These are phyloP conservation scores for Gloeophyllum trabeum DNA, from an alignment of 768 basidiomycete species.

Conservation along the genomic window DNA sequence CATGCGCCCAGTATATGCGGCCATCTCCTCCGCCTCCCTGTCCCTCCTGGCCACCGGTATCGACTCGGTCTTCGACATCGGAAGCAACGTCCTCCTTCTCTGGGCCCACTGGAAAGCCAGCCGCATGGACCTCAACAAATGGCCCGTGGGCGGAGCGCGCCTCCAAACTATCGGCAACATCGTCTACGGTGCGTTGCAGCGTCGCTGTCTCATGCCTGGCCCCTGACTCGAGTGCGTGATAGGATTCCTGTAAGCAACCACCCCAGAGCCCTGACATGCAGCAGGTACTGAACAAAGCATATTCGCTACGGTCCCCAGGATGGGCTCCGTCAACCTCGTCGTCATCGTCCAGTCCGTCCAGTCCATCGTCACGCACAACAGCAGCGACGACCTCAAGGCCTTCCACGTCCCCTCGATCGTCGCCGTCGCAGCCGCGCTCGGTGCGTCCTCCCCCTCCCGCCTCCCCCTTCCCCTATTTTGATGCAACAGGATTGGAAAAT, in stretches of 20 bases:
- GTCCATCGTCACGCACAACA: constrained; percentile 47
- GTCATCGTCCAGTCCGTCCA: constrained; percentile 82
- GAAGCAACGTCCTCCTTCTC: constrained; percentile 74
- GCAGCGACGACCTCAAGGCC: constrained; percentile 37
- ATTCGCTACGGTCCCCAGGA: constrained; percentile 30
- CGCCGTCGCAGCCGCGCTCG: constrained; percentile 74
- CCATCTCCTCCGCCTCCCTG: constrained; percentile 71
- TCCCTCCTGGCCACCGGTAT: constrained; percentile 85
- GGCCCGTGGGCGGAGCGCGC: constrained; percentile 88
- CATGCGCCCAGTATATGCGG: constrained; percentile 68
- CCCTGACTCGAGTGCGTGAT: background rate
- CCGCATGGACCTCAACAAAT: constrained; percentile 68
- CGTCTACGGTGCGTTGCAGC: constrained; percentile 49
- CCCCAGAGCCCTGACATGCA: constrained; percentile 36
- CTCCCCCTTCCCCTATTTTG: background rate
- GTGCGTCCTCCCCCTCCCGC: constrained; percentile 29
- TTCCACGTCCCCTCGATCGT: constrained; percentile 80
- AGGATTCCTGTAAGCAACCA: constrained; percentile 3
- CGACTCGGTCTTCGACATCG: constrained; percentile 79
- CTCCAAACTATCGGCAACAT: constrained; percentile 87
- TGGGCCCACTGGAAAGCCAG: constrained; percentile 67
- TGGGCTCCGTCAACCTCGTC: constrained; percentile 87
- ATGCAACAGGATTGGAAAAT: constrained; percentile 3
- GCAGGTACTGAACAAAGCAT: constrained; percentile 1
- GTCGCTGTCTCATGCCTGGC: background rate